phyloP scores from a whole-genome alignment of 805 yeast species.

The Starmerella apis region DNA sequence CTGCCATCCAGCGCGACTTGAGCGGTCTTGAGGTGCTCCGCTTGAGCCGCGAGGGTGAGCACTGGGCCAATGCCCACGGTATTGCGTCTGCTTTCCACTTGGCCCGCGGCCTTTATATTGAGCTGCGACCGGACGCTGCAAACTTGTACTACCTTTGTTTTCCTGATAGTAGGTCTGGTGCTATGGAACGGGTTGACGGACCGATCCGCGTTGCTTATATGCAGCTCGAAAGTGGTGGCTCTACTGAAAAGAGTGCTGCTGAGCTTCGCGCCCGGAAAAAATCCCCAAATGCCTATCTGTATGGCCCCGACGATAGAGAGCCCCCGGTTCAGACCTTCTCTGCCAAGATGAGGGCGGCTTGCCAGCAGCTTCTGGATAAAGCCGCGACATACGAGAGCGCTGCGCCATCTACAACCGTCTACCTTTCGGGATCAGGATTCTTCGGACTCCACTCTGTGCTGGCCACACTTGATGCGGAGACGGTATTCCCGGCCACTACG shows the following conservation, averaged over 20 bases:
- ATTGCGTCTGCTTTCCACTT: conserved; percentile 63
- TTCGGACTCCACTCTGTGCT: conserved; percentile 18
- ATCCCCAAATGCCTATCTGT: not conserved
- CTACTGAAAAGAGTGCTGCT: not conserved
- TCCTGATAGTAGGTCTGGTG: conserved; percentile 44
- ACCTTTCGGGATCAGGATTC: conserved; percentile 19
- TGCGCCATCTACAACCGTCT: conserved; percentile 4
- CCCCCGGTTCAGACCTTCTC: not conserved
- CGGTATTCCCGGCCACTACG: conserved; percentile 7
- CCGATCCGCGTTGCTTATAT: not conserved
- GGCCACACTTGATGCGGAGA: conserved; percentile 3
- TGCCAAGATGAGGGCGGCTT: not conserved
- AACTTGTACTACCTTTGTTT: conserved; percentile 58
- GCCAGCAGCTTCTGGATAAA: not conserved
- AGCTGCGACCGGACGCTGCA: conserved; percentile 61
- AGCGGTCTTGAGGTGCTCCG: conserved; percentile 53
- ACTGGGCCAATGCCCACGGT: conserved; percentile 54
- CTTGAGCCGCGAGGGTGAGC: conserved; percentile 54
- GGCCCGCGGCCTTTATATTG: conserved; percentile 58
- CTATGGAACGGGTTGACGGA: conserved; percentile 24
- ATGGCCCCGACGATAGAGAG: conserved; percentile 2
- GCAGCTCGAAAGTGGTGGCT: not conserved
- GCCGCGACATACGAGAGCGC: not conserved
- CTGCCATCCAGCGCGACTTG: conserved; percentile 46
- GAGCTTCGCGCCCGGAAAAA: no score